Percentiles rank a stretch among this genome's conserved stretches.
These are phyloP conservation scores for Aspergillus sclerotiicarbonarius DNA, from an alignment of 495 filamentous ascomycete species.

Conservation along the genomic window DNA sequence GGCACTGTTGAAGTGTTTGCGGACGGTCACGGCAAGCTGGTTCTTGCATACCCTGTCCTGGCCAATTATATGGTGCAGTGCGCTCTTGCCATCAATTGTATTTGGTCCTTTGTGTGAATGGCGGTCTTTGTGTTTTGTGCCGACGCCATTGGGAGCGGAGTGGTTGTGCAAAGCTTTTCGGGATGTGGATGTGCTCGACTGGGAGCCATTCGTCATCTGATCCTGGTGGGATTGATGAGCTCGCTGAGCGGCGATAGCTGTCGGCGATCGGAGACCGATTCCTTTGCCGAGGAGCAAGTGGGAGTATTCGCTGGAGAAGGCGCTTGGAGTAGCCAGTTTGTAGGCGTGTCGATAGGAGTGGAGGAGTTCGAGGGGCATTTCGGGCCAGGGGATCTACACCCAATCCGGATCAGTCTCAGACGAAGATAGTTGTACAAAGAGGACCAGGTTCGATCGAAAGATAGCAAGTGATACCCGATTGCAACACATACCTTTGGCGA, in stretches of 20 bases:
- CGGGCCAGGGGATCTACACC: constrained; percentile 70
- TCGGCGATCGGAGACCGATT: constrained; percentile 58
- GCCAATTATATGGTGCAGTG: constrained; percentile 35
- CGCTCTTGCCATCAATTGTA: constrained; percentile 19
- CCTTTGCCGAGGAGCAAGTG: constrained; percentile 69
- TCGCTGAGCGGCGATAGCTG: constrained; percentile 42
- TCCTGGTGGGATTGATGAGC: constrained; percentile 25
- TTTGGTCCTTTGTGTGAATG: constrained; percentile 9
- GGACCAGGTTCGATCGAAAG: constrained; percentile 2
- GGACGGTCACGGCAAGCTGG: constrained; percentile 73
- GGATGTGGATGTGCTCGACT: constrained; percentile 11
- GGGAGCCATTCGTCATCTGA: background rate
- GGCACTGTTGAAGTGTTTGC: constrained; percentile 87
- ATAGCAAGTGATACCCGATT: background rate
- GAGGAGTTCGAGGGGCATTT: constrained; percentile 68
- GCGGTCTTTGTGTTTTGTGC: constrained; percentile 12
- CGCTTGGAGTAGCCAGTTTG: constrained; percentile 64
- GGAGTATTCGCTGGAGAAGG: constrained; percentile 70
- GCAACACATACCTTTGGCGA: constrained; percentile 35
- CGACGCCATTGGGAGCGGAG: constrained; percentile 14
- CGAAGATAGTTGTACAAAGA: background rate
- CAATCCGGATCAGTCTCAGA: constrained; percentile 12
- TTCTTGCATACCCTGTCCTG: constrained; percentile 69
- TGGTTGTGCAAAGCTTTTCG: constrained; percentile 14
- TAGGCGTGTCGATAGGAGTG: constrained; percentile 80